Base-by-base conservation (phyloP, 1,139 yeast genomes). In the Saccharomyces uvarum region DNA sequence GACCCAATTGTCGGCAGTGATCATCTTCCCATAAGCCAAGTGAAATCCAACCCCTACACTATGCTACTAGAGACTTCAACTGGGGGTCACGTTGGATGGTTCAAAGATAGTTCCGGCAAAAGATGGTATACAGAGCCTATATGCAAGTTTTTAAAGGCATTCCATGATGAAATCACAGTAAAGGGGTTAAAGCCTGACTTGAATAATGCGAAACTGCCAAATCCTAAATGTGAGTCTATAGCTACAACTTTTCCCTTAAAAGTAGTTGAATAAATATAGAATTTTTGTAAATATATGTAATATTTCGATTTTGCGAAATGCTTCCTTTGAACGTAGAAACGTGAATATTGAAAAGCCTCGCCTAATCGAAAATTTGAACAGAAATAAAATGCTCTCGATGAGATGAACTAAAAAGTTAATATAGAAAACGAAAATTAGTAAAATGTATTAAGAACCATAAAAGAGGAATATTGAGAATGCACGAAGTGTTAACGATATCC, bases 81-180 rank as follows among this genome's bases (percentile, higher is more conserved):
- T 44, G 90, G 90, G 33, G 88, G 88, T 1, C 89, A 84, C 67
- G 73, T 81, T 56, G 84, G 83, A 1, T 81, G 84, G 84, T 80
- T 79, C 59, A 57, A 56, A 41, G 75, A 74, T 50, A 64, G 70
- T 59, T 70, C 71, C 50, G 79, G 81, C 33, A 69, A 68, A 13
- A 73, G 88, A 59, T 84, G 89, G 89, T 76, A 75, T 55, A 67
- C 73, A 3, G 71, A 73, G n/a, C 80, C 80, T 26, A 52, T 75
- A 31, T 63, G 75, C 32, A 65, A 63, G 53, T 65, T 75, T 26
- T 56, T 76, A 46, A 61, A 58, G 8, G 63, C 62, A 6, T 70
- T 68, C 54, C 70, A 74, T 54, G 57, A 59, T 4, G 58, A 66
- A 13, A 57, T 66, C 19, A 59, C 57, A 2, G 29, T 47, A 19